A percentile compares a stretch with the other conserved stretches of the same genome.
These are phyloP conservation scores for Oryza officinalis DNA, from an alignment of 176 grass and related monocot species.

Conservation along the genomic window DNA sequence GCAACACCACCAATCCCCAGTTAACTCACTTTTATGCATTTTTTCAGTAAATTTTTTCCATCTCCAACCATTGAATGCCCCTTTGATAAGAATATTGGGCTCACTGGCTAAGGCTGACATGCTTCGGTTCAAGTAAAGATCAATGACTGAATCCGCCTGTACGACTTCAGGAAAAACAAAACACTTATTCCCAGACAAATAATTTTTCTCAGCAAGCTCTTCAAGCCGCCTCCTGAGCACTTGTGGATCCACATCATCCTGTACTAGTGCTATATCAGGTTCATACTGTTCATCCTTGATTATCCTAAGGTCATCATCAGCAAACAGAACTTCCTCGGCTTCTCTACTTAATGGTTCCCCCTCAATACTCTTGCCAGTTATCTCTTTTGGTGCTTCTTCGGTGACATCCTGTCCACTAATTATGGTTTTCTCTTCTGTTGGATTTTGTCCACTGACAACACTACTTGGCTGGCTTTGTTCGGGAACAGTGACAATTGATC, in stretches of 20 bases:
- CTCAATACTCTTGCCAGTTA: not conserved
- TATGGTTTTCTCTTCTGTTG: not conserved
- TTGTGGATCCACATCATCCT: conserved; percentile 44
- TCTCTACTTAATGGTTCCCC: conserved; percentile 11
- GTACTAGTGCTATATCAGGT: conserved; percentile 15
- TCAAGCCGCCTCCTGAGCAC: conserved; percentile 45
- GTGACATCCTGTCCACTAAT: not conserved
- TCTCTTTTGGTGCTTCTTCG: not conserved
- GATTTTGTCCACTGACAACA: not conserved
- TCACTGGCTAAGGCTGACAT: conserved; percentile 62
- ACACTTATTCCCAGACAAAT: conserved; percentile 50
- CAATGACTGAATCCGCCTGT: conserved; percentile 51
- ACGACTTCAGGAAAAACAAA: conserved; percentile 73
- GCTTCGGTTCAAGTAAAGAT: conserved; percentile 71
- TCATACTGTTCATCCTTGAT: conserved; percentile 7
- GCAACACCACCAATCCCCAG: conserved; percentile 93
- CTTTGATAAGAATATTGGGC: conserved; percentile 69
- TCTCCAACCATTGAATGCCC: conserved; percentile 90
- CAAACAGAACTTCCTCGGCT: not conserved
- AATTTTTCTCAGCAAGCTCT: conserved; percentile 69
- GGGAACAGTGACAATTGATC: not conserved
- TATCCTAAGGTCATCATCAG: conserved; percentile 28
- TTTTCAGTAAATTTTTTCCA: conserved; percentile 84
- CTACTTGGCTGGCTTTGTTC: conserved; percentile 15
- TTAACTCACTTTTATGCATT: conserved; percentile 66